Base-by-base conservation (phyloP, 2,329 filamentous ascomycete species). In the Verticillium albo-atrum region DNA sequence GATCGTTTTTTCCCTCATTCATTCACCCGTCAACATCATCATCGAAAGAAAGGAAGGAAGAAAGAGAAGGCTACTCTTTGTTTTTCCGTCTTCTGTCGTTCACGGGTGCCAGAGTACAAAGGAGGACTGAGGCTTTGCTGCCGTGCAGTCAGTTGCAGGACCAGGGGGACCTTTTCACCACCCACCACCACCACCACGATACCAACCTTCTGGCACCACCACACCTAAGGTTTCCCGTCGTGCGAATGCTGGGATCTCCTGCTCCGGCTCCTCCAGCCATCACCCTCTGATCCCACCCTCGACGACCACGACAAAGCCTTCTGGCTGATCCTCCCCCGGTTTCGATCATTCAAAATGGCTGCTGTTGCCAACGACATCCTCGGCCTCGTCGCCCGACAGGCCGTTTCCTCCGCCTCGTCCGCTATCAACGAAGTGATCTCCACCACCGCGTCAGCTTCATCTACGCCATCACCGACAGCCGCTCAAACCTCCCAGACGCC, bases 361-460 rank as follows among this genome's bases (percentile, higher is more conserved):
- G 37, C 78, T 58, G 69, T 70, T 61, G 71, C 74, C 58, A 37
- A 35, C 30, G 23, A 56, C 26, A 37, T 37, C n/a, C 20, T 50
- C 20, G 42, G 42, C 42, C 42, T 76, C 27, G 70, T 76, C 58
- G 74, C 70, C 56, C 71, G 75, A 57, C 62, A 64, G 56, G 51
- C 52, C 25, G 42, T 51, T 50, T 59, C 64, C 28, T 55, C 55
- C 58, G 60, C 58, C 56, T 59, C 65, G 47, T 50, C 42, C 25
- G 42, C 42, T 20, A 50, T 50, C 20, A 25, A 23, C 7, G 42
- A 50, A 23, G 42, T 23, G n/a, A 50, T 50, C 23, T 23, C 42
- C 6, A 50, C 42, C n/a, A 9, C 42, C 7, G 25, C 42, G 4
- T n/a, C 65, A 4, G 50, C 55, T 42, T 27, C 47, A 9, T 20